phyloP scores from a whole-genome alignment of 164 flowering plant species.

The Buxus sempervirens region DNA sequence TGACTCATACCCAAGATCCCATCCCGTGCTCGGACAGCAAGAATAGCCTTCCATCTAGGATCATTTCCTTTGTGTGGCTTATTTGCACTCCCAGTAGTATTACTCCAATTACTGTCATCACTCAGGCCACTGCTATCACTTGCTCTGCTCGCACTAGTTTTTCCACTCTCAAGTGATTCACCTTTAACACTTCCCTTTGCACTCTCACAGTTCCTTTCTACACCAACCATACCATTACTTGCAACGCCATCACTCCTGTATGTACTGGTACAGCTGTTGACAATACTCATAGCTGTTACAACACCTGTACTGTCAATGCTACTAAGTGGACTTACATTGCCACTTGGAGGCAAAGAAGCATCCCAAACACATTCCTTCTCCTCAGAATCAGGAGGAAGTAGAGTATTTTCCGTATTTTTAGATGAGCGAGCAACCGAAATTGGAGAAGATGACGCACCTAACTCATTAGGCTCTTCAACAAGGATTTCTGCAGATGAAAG shows the following conservation, averaged over 20 bases:
- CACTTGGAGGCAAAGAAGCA: constrained; percentile 75
- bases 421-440: constrained; percentile 46
- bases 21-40: constrained; percentile 60
- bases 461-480: constrained; percentile 47
- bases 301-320: constrained; percentile 59
- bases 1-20: constrained; percentile 78
- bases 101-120: constrained; percentile 83
- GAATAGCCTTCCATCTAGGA: constrained; percentile 79
- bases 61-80: constrained; percentile 84
- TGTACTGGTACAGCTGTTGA: constrained; percentile 55
- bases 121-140: constrained; percentile 79
- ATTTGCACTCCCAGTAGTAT: constrained; percentile 58
- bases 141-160: constrained; percentile 68
- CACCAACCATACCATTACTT: constrained; percentile 59
- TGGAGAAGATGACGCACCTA: constrained; percentile 32
- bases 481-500: constrained; percentile 40
- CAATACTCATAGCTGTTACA: constrained; percentile 66
- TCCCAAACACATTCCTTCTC: constrained; percentile 79
- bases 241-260: constrained; percentile 48
- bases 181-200: constrained; percentile 53
- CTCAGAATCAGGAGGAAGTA: constrained; percentile 41
- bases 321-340: constrained; percentile 70
- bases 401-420: constrained; percentile 42
- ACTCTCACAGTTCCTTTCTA: constrained; percentile 50
- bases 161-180: constrained; percentile 67